Conservation (phyloP, 768 basidiomycete genomes). For the Phlebiopsis gigantea region DNA sequence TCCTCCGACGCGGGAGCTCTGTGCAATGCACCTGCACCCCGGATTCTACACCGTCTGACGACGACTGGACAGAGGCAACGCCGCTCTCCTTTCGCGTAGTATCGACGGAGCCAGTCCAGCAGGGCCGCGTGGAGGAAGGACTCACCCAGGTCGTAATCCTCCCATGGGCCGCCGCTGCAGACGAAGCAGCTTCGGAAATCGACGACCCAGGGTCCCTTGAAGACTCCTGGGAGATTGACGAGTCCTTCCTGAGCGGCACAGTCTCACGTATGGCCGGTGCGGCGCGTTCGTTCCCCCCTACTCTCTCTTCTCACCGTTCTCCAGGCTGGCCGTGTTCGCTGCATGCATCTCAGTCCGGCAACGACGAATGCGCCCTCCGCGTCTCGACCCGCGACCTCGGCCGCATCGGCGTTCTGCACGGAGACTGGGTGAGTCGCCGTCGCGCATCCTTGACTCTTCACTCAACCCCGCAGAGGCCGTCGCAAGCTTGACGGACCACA, state of each 20-base stretch:
- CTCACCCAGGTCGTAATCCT: background rate
- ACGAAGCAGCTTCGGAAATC: too few species aligned
- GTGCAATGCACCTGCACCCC: background rate
- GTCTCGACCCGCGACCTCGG: conserved; percentile 59
- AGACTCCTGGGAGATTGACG: conserved; percentile 5
- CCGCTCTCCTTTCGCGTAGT: background rate
- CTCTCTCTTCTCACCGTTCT: conserved; percentile 21
- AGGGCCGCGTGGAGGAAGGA: background rate
- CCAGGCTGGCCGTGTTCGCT: background rate
- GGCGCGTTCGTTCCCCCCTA: background rate
- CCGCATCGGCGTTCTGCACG: conserved; percentile 59
- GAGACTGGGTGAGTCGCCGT: conserved; percentile 56
- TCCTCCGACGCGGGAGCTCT: background rate
- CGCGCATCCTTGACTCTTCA: conserved; percentile 7
- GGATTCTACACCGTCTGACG: background rate
- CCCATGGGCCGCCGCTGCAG: background rate
- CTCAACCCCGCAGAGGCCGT: conserved; percentile 49
- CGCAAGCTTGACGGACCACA: conserved; percentile 31
- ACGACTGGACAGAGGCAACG: background rate
- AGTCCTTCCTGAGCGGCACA: conserved; percentile 5
- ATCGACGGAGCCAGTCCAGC: background rate
- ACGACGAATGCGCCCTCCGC: conserved; percentile 57
- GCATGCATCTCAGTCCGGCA: conserved; percentile 30
- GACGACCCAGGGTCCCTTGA: background rate
- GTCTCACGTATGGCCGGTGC: background rate